phyloP scores from a whole-genome alignment of 2,329 filamentous ascomycete species.

The Amylocarpus encephaloides region DNA sequence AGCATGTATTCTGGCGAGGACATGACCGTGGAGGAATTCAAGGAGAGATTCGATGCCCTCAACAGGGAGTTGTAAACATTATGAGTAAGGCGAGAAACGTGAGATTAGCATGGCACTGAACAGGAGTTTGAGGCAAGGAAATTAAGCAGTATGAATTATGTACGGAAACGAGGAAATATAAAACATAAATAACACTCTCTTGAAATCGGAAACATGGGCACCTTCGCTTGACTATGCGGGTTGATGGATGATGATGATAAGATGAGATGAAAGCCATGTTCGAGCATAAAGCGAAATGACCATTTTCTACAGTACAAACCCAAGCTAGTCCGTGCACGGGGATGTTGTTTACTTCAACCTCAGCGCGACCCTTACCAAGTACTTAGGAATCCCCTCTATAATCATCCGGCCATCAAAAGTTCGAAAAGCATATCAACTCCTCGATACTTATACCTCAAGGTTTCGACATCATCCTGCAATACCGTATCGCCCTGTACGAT shows the following conservation, averaged over 20 bases:
- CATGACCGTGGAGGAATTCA: slow-evolving; percentile 54
- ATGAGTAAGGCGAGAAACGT: no score
- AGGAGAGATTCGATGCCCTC: slow-evolving; percentile 32
- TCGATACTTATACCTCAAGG: neutral
- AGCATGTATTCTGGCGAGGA: slow-evolving; percentile 39
- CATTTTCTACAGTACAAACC: no score
- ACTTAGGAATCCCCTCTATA: neutral
- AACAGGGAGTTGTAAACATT: slow-evolving; percentile 14
- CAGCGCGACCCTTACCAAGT: neutral
- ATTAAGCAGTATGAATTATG: no score
- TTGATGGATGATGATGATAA: no score
- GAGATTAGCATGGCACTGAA: no score
- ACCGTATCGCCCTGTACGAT: slow-evolving; percentile 9
- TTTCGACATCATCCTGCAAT: neutral
- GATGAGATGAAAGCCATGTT: neutral
- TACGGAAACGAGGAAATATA: no score
- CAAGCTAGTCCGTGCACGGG: neutral
- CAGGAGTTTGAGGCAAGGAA: no score
- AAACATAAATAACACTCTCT: no score
- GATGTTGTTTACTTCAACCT: neutral
- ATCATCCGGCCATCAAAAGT: neutral
- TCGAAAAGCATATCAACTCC: neutral
- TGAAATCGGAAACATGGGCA: no score
- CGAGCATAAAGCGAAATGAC: no score
- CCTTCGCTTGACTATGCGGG: no score